Percentiles rank a stretch among this genome's conserved stretches.
phyloP scores from a whole-genome alignment of 345 rosid genomes.

The Heritiera littoralis region DNA sequence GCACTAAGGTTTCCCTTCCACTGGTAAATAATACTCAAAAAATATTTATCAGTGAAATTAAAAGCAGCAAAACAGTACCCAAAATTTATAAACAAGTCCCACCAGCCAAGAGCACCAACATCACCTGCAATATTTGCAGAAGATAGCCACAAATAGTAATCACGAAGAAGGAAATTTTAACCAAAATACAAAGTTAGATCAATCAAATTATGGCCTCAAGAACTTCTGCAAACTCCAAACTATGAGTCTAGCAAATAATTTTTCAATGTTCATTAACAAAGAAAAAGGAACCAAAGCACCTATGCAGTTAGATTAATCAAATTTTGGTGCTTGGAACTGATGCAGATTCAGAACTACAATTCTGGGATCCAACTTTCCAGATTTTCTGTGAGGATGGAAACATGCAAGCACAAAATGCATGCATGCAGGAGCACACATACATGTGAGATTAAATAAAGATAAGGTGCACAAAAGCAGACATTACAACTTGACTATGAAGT shows the following conservation, averaged over 20 bases:
- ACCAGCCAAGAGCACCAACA: constrained; percentile 94
- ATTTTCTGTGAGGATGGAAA: background rate
- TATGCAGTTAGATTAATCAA: background rate
- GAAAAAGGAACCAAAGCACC: background rate
- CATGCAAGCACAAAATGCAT: background rate
- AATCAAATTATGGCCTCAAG: constrained; percentile 6
- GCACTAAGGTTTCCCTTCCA: no score
- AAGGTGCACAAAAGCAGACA: background rate
- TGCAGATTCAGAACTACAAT: background rate
- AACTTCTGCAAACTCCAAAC: background rate
- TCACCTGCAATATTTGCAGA: constrained; percentile 56
- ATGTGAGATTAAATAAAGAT: background rate
- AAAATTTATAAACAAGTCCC: constrained; percentile 91
- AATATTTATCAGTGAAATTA: constrained; percentile 4
- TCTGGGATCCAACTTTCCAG: background rate
- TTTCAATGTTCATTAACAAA: background rate
- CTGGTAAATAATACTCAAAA: background rate
- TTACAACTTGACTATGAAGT: background rate
- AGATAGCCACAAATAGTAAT: constrained; percentile 21
- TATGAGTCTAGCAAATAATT: background rate
- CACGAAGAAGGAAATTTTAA: constrained; percentile 9
- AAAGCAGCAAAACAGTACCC: constrained; percentile 49
- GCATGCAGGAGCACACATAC: background rate
- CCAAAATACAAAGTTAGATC: background rate
- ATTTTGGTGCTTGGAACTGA: background rate